phyloP scores from a whole-genome alignment of 2,329 filamentous ascomycete genomes.

The Neobulgaria alba region DNA sequence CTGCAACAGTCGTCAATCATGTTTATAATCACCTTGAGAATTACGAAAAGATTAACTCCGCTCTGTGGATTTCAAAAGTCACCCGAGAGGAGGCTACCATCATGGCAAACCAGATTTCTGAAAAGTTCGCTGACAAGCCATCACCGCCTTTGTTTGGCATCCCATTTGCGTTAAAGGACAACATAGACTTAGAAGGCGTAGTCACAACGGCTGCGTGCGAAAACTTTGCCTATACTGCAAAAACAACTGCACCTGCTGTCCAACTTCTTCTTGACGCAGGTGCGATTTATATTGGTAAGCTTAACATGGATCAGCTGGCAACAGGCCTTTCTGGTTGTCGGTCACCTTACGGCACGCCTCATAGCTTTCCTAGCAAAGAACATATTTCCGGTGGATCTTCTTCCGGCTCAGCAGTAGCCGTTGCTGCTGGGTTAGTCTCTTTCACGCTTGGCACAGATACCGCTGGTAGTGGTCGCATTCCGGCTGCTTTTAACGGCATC shows the following conservation, averaged over 20 bases:
- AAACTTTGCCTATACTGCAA: constrained; percentile 38
- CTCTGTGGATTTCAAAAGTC: constrained; percentile 42
- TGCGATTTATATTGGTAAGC: constrained; percentile 48
- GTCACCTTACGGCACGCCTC: constrained; percentile 47
- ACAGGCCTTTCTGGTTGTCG: constrained; percentile 52
- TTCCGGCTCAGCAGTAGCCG: constrained; percentile 43
- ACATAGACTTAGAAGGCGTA: constrained; percentile 42
- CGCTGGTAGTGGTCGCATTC: constrained; percentile 42
- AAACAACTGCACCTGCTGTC: constrained; percentile 38
- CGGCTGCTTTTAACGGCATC: constrained; percentile 41
- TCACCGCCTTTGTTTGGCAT: constrained; percentile 46
- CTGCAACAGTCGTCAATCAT: constrained; percentile 35
- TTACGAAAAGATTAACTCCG: constrained; percentile 38
- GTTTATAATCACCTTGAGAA: constrained; percentile 39
- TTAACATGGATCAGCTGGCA: constrained; percentile 52
- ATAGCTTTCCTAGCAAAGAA: constrained; percentile 41
- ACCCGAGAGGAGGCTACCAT: constrained; percentile 32
- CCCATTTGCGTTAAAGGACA: constrained; percentile 49
- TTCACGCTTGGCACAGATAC: constrained; percentile 46
- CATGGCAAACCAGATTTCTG: constrained; percentile 33
- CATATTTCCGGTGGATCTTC: constrained; percentile 47
- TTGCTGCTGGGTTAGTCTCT: constrained; percentile 41
- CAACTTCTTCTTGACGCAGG: constrained; percentile 40
- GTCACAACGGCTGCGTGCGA: constrained; percentile 44
- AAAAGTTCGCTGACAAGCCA: constrained; percentile 33